These are phyloP conservation scores for Fusarium sp. DNA, from an alignment of 2,329 filamentous ascomycete genomes.

Conservation along the genomic window DNA sequence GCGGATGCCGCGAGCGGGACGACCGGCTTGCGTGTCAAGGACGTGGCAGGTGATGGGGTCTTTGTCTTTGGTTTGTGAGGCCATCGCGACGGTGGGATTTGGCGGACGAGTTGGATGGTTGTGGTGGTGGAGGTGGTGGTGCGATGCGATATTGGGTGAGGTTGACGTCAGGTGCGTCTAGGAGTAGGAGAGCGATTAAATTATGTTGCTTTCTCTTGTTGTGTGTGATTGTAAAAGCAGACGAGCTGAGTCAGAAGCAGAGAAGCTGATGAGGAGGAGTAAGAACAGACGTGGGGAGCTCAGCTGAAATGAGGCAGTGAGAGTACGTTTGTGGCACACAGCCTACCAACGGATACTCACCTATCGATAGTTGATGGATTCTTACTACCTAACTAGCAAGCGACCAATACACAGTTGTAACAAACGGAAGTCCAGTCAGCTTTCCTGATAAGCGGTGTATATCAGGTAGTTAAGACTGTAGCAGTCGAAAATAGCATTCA, in stretches of 20 bases:
- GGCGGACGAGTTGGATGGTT: conserved; percentile 15
- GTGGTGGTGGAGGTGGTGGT: neutral
- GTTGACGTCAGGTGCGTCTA: conserved; percentile 28
- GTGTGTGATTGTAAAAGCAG: neutral
- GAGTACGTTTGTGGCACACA: conserved; percentile 8
- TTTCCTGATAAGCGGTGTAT: conserved; percentile 5
- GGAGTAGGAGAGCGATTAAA: neutral
- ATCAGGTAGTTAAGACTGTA: neutral
- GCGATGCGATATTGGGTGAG: conserved; percentile 13
- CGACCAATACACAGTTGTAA: neutral
- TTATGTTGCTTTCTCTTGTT: neutral
- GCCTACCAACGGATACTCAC: conserved; percentile 20
- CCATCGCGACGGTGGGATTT: conserved; percentile 28
- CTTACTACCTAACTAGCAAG: neutral
- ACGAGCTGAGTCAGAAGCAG: neutral
- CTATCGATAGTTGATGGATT: neutral
- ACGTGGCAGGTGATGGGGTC: conserved; percentile 86
- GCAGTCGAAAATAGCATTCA: neutral
- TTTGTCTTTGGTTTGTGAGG: conserved; percentile 48
- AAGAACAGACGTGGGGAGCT: neutral
- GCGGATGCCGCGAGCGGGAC: conserved; percentile 71
- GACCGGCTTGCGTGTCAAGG: conserved; percentile 81
- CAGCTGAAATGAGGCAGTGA: conserved; percentile 19
- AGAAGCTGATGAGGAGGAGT: conserved; percentile 1
- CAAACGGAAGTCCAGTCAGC: neutral